Evolutionary conservation across 148 eudicot species (phyloP), one percentile per base, ranked within the genome.

Genomic region (Chenopodium suecicum): DNA sequence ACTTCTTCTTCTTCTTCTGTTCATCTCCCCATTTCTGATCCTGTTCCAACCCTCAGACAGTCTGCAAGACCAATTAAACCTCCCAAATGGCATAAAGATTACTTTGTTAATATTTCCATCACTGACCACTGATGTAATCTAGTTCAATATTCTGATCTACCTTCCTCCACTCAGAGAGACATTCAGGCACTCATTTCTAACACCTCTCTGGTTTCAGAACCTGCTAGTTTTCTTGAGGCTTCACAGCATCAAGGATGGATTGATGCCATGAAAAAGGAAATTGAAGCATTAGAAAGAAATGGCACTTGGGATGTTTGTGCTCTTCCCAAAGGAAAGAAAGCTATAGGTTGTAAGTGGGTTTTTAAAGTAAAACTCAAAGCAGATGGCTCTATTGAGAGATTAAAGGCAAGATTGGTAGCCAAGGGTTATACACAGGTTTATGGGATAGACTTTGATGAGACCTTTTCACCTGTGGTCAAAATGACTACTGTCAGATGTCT

Each of bases 311-410:
- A 20, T 0, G 2, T 82, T 0, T 31, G 47, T 37, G 0, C 14
- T 0, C 23, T 76, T 0, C 80, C 75, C 14, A 0, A 3, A 7
- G 68, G 75, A 0, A 68, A 68, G 27, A 76, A 34, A 23, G n/a
- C 63, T 17, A 74, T 81, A 0, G n/a, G 47, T 4, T 60, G 27
- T 17, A 81, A 81, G 7, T 81, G 78, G 78, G 78, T 81, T 1
- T 80, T n/a, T 14, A 80, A 60, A 7, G 12, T 47, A 0, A 80
- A 73, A 9, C 25, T 19, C 3, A 73, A 27, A 0, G 3, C 22
- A 4, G 60, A 80, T 80, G 71, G 77, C 0, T n/a, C 58, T 31
- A 41, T 69, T 34, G 79, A 82, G 9, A 12, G 52, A 10, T 16
- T 12, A 0, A 82, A 82, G 5, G 80, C 70, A 0, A 3, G 47